Conservation (phyloP, 352 stramenopile species). For the Pythium dissotocum region DNA sequence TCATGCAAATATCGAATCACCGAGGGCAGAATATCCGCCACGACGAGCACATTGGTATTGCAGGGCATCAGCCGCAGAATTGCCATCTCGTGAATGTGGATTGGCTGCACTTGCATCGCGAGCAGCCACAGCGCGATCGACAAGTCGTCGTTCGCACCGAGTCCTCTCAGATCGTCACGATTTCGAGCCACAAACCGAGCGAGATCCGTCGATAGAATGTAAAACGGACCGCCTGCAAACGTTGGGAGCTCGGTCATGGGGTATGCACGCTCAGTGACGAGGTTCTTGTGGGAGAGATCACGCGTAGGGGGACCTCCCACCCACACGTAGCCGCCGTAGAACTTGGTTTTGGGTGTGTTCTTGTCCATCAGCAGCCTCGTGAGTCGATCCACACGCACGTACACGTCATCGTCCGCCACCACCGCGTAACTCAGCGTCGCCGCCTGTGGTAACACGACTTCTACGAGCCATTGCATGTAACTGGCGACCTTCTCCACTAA, state of each 20-base stretch:
- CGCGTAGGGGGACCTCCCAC: slow-evolving; percentile 15
- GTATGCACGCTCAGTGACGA: slow-evolving; percentile 37
- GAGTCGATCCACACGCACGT: slow-evolving; percentile 28
- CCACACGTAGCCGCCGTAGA: slow-evolving; percentile 8
- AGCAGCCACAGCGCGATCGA: no score
- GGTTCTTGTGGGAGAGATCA: slow-evolving; percentile 38
- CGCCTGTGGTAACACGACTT: no score
- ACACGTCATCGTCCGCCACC: slow-evolving; percentile 44
- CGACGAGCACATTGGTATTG: slow-evolving; percentile 34
- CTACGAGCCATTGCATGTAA: slow-evolving; percentile 11
- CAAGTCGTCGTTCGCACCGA: slow-evolving; percentile 42
- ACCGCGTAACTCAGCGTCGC: slow-evolving; percentile 19
- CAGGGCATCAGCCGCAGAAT: slow-evolving; percentile 19
- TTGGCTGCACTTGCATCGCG: no score
- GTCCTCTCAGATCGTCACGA: slow-evolving; percentile 5
- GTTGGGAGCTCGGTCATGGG: slow-evolving; percentile 34
- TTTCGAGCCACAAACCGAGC: slow-evolving; percentile 42
- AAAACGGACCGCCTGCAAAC: slow-evolving; percentile 46
- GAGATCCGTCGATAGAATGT: slow-evolving; percentile 50
- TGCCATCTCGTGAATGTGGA: no score
- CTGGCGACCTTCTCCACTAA: slow-evolving; percentile 7
- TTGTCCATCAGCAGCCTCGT: not conserved
- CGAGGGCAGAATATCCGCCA: not conserved
- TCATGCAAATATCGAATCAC: not conserved
- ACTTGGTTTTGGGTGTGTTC: not conserved